Base-by-base conservation (phyloP, 23 red algal species). In the Cyanidium caldarium region DNA sequence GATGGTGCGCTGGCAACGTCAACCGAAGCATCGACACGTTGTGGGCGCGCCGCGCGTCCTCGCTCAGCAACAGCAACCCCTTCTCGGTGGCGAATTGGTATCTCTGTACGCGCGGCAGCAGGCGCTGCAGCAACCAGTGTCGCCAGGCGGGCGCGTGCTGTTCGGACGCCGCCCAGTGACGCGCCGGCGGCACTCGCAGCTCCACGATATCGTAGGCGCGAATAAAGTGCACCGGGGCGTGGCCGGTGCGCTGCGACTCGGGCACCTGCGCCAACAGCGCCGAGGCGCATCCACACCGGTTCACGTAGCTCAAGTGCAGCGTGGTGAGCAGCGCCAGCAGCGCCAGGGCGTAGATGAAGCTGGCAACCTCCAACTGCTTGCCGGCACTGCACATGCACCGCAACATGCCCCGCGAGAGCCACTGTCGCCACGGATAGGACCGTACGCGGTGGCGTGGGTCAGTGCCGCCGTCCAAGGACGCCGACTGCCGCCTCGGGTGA, bases 61-160 rank as follows among this genome's bases (percentile, higher is more conserved):
- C 70, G 46, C 58, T 73, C 2, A 94, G 72, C 38, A 94, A 57
- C 31, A 94, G 57, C 7, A 86, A 73, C 16, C 89, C 89, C 2
- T 82, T 74, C 57, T 94, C 89, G 19, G 43, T 67, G 15, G 89
- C 80, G 57, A 87, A 94, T 67, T 81, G 89, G 70, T 65, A 69
- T 0, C 39, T 16, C 31, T 70, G 38, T 15, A 35, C 30, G 46
- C 65, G 44, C 14, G 34, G 38, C 0, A 45, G 35, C 13, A 66
- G 42, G 45, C 14, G 42, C 33, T 39, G 14, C 33, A 34, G 65
- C 16, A 7, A 26, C 30, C 20, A 15, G 38, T 40, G 1, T 33
- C 58, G 14, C 43, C 30, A 14, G 65, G 38, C 34, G 25, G 2
- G 45, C 65, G 37, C 42, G 43, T 43, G 36, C 44, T 16, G 58